A percentile compares a stretch with the other conserved stretches of the same genome.
These are phyloP conservation scores for Blastobotrys petasosporus DNA, from an alignment of 1,139 yeast genomes.

Conservation along the genomic window DNA sequence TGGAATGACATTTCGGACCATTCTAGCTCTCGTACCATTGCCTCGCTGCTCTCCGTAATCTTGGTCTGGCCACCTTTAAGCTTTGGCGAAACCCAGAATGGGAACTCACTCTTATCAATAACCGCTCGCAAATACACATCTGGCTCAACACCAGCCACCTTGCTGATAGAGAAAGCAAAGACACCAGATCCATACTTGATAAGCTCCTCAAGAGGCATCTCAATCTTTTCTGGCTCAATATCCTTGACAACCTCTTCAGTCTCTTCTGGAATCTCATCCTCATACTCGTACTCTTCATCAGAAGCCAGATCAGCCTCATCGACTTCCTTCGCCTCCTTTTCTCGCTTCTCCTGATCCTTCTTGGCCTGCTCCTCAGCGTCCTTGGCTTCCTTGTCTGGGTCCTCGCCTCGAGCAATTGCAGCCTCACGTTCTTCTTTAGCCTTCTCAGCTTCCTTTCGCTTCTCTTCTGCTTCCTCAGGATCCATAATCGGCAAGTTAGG, in stretches of 20 bases:
- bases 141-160: slow-evolving; percentile 39
- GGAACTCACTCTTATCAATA: slow-evolving; percentile 67
- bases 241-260: slow-evolving; percentile 29
- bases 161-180: slow-evolving; percentile 56
- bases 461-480: slow-evolving; percentile 63
- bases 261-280: slow-evolving; percentile 32
- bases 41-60: slow-evolving; percentile 64
- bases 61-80: slow-evolving; percentile 37
- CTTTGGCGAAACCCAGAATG: slow-evolving; percentile 51
- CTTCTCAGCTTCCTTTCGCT: slow-evolving; percentile 34
- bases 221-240: slow-evolving; percentile 43
- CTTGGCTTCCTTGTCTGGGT: slow-evolving; percentile 30
- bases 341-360: slow-evolving; percentile 22
- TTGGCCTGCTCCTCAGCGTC: slow-evolving; percentile 20
- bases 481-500: slow-evolving; percentile 75
- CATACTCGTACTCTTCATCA: slow-evolving; percentile 26
- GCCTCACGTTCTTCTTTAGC: slow-evolving; percentile 30
- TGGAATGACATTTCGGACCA: slow-evolving; percentile 64
- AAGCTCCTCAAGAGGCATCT: slow-evolving; percentile 55
- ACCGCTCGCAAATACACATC: slow-evolving; percentile 63
- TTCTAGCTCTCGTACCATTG: slow-evolving; percentile 65
- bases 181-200: slow-evolving; percentile 67
- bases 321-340: slow-evolving; percentile 14
- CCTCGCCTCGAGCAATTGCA: slow-evolving; percentile 25
- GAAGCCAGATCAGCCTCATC: slow-evolving; percentile 18